phyloP scores from a whole-genome alignment of 164 flowering plant genomes.

The Tinospora cordifolia region DNA sequence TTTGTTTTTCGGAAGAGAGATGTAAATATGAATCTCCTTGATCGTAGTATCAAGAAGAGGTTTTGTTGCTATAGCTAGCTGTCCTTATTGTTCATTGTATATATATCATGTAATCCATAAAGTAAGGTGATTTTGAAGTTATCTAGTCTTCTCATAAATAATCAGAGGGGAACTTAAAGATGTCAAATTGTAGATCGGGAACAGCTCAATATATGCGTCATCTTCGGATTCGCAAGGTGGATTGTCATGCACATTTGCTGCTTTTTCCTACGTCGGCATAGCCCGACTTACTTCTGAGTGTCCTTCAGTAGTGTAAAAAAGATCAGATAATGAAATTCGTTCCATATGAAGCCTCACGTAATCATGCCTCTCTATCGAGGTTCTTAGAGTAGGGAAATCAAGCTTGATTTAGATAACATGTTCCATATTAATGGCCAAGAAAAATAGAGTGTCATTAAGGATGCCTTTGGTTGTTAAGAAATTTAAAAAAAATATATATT shows the following conservation, averaged over 20 bases:
- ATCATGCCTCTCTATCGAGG: too few species aligned
- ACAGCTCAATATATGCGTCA: background rate
- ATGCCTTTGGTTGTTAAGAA: too few species aligned
- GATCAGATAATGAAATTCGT: too few species aligned
- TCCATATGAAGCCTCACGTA: too few species aligned
- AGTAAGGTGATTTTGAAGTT: background rate
- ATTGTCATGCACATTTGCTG: background rate
- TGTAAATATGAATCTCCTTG: constrained; percentile 20
- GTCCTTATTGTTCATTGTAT: constrained; percentile 9
- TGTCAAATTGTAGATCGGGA: background rate
- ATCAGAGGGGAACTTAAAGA: background rate
- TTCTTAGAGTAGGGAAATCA: too few species aligned
- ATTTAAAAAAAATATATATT: too few species aligned
- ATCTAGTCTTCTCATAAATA: too few species aligned
- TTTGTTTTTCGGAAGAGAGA: constrained; percentile 3
- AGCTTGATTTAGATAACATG: too few species aligned
- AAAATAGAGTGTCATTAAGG: too few species aligned
- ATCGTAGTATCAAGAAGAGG: background rate
- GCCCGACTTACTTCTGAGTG: too few species aligned
- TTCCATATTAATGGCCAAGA: too few species aligned
- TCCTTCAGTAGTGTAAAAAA: too few species aligned
- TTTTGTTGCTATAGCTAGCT: background rate
- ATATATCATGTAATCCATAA: constrained; percentile 8
- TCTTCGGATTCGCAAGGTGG: background rate
- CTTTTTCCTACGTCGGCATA: background rate